phyloP scores from a whole-genome alignment of 2,329 filamentous ascomycete genomes.

The Coleophoma crateriformis region DNA sequence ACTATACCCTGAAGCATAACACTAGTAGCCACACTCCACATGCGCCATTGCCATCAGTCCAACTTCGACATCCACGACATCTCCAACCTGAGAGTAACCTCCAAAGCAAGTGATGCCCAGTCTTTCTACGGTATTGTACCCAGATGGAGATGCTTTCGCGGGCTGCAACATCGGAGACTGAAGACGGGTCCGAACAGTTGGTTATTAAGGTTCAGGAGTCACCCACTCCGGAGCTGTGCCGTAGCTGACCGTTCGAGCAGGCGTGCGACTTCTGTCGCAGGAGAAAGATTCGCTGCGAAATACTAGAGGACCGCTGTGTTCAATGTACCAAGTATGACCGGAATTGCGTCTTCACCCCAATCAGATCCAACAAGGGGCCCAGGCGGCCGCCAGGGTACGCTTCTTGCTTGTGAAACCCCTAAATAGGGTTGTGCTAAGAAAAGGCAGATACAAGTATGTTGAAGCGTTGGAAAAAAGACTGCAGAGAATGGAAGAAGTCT shows the following conservation, averaged over 20 bases:
- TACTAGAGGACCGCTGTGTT: background rate
- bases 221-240: too few species aligned
- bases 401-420: constrained; percentile 1
- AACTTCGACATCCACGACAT: too few species aligned
- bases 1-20: too few species aligned
- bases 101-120: too few species aligned
- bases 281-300: background rate
- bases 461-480: constrained; percentile 2
- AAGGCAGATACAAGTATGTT: constrained; percentile 3
- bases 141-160: too few species aligned
- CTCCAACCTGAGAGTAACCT: too few species aligned
- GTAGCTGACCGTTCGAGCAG: background rate
- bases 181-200: too few species aligned
- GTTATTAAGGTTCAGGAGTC: too few species aligned
- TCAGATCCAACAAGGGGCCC: constrained; percentile 3
- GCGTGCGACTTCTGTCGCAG: background rate
- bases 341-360: constrained; percentile 3
- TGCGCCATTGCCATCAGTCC: too few species aligned
- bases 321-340: constrained; percentile 3
- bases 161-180: too few species aligned
- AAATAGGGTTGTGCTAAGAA: constrained; percentile 2
- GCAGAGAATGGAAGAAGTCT: background rate
- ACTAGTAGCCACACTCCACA: too few species aligned
- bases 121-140: too few species aligned
- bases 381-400: constrained; percentile 2